A percentile compares a stretch with the other conserved stretches of the same genome.
Evolutionary conservation across 495 filamentous ascomycete genomes (phyloP).

Genomic region (Venustampulla echinocandica): DNA sequence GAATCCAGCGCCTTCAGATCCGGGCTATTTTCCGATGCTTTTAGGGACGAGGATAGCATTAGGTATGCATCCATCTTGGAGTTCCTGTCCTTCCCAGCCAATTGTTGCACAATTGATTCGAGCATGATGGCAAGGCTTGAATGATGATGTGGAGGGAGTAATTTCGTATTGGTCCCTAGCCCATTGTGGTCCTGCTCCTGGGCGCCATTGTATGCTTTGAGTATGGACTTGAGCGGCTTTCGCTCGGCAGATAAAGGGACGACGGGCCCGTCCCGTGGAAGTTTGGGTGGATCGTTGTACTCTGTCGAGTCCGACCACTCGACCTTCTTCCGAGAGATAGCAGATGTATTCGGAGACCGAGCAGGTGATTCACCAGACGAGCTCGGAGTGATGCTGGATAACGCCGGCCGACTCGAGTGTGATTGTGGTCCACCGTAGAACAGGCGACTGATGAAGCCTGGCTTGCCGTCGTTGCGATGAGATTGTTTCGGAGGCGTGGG

Average conservation of each 20-base stretch:
- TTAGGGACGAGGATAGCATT: constrained; percentile 63
- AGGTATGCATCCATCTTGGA: constrained; percentile 80
- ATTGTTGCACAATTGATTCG: constrained; percentile 68
- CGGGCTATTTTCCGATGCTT: constrained; percentile 68
- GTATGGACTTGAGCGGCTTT: constrained; percentile 74
- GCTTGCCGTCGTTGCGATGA: not conserved
- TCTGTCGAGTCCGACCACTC: constrained; percentile 66
- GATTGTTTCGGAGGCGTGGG: constrained; percentile 47
- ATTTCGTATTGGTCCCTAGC: constrained; percentile 25
- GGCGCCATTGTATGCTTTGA: constrained; percentile 53
- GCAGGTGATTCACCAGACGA: constrained; percentile 22
- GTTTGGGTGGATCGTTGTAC: constrained; percentile 53
- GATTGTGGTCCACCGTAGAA: constrained; percentile 2
- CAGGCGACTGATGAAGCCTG: constrained; percentile 2
- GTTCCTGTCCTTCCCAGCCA: constrained; percentile 59
- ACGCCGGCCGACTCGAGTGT: constrained; percentile 3
- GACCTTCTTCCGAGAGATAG: constrained; percentile 54
- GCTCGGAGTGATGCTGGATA: constrained; percentile 37
- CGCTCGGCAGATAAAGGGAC: constrained; percentile 51
- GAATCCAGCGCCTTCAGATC: constrained; percentile 58
- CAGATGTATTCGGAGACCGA: constrained; percentile 47
- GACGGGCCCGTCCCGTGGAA: constrained; percentile 21
- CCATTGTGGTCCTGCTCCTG: constrained; percentile 31
- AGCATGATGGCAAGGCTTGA: constrained; percentile 63
- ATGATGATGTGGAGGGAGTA: constrained; percentile 27